Evolutionary conservation across 768 basidiomycete species (phyloP).

Genomic region (Boletus subcaerulescens): DNA sequence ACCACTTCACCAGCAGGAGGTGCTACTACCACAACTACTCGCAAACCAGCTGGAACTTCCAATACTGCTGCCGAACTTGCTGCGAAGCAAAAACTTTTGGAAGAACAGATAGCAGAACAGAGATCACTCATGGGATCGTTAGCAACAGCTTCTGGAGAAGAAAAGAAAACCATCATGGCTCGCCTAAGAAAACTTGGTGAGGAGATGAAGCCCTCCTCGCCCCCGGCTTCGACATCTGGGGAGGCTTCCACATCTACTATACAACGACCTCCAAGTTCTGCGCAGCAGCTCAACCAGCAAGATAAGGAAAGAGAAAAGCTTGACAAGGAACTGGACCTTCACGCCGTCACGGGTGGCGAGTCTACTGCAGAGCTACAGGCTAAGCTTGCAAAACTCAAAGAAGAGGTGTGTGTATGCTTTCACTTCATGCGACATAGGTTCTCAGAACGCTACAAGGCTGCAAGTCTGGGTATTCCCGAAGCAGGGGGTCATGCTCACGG

Average conservation of each 20-base stretch:
- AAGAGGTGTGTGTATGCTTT: constrained; percentile 53
- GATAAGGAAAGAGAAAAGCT: constrained; percentile 63
- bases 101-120: constrained; percentile 85
- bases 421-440: neutral
- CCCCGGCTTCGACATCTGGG: constrained; percentile 28
- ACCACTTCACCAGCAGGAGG: constrained; percentile 32
- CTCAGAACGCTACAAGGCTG: constrained; percentile 48
- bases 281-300: constrained; percentile 40
- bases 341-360: constrained; percentile 40
- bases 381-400: constrained; percentile 72
- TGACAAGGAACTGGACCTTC: constrained; percentile 82
- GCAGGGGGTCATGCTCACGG: constrained; percentile 34
- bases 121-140: constrained; percentile 78
- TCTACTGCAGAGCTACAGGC: constrained; percentile 71
- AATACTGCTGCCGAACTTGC: constrained; percentile 52
- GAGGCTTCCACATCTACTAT: constrained; percentile 25
- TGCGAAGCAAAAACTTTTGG: constrained; percentile 70
- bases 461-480: constrained; percentile 68
- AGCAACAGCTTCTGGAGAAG: constrained; percentile 56
- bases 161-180: constrained; percentile 78
- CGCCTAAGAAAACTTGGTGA: constrained; percentile 72
- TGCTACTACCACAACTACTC: constrained; percentile 21
- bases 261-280: constrained; percentile 22
- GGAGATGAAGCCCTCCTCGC: constrained; percentile 59
- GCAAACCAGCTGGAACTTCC: constrained; percentile 38